Percentiles rank a stretch among this genome's conserved stretches.
phyloP scores from a whole-genome alignment of 176 grass and related monocot species.

The Musa itinerans region DNA sequence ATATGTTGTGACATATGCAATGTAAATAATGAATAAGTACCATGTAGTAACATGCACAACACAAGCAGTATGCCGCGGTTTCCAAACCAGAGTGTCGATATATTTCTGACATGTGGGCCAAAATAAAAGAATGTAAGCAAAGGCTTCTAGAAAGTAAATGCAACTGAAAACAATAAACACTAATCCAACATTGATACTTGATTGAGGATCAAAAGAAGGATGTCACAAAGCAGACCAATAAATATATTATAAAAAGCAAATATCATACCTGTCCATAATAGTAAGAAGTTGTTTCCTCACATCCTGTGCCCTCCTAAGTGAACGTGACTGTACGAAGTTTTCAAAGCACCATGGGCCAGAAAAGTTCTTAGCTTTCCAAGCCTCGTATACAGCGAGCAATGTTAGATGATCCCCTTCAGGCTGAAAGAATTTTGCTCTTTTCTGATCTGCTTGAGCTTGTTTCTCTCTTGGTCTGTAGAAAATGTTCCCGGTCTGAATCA shows the following conservation, averaged over 20 bases:
- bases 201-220: neutral
- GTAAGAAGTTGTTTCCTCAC: slow-evolving; percentile 89
- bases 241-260: slow-evolving; percentile 20
- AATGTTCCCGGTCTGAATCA: slow-evolving; percentile 94
- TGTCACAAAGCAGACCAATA: slow-evolving; percentile 1
- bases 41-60: too few species aligned
- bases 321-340: slow-evolving; percentile 89
- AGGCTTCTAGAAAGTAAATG: too few species aligned
- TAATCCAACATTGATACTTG: too few species aligned
- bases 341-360: slow-evolving; percentile 98
- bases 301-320: slow-evolving; percentile 77
- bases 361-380: slow-evolving; percentile 94
- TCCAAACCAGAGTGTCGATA: too few species aligned
- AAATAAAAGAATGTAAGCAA: too few species aligned
- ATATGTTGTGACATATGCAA: neutral
- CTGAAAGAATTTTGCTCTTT: slow-evolving; percentile 88
- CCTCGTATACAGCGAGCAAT: slow-evolving; percentile 89
- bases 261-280: slow-evolving; percentile 84
- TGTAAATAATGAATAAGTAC: too few species aligned
- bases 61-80: too few species aligned
- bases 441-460: slow-evolving; percentile 88
- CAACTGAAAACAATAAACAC: too few species aligned
- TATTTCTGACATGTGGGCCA: too few species aligned
- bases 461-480: slow-evolving; percentile 95
- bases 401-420: slow-evolving; percentile 93